Base-by-base conservation (phyloP, 345 rosid species). In the Cochlearia excelsa region DNA sequence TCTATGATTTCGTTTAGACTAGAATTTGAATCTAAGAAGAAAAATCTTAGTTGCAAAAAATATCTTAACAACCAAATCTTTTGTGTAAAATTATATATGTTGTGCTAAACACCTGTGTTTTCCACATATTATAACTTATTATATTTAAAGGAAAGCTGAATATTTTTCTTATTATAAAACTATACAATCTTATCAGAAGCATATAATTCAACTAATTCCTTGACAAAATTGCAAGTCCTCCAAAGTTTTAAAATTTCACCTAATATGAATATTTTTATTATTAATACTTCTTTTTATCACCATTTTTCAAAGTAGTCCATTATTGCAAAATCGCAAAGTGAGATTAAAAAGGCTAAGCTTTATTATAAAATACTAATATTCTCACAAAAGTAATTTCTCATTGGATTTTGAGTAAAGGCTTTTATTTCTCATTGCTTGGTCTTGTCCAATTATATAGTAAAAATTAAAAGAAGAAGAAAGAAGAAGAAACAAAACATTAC, bases 251-350 rank as follows among this genome's bases (percentile, higher is more conserved):
- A 37, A 3, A 37, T 37, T 37, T 37, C 6, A 37, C 40, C 40
- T 37, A 37, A 37, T 37, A 8, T 1, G 40, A 37, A 5, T 3
- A 16, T 3, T 37, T 3, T 37, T 3, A 37, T 37, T 8, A 16
- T 37, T 8, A 37, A 37, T 4, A 37, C 40, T 37, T 37, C 7
- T 37, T 6, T 37, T 33, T 33, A 5, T 33, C 3, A 33, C 35
- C 35, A 33, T 33, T 33, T 31, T 33, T 33, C 35, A 3, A 33
- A 33, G 35, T 33, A 33, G 35, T 33, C 35, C 35, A 33, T 33
- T 33, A 4, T 69, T 61, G 63, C 48, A 69, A 42, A 48, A 16
- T 55, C 46, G 10, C 7, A 69, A 69, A 69, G 58, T 27, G 28
- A 4, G 47, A 55, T 61, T 61, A 7, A 27, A 33, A 41, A 46